Evolutionary conservation across 257 asterid species (phyloP).

Genomic region (Plantago ovata): DNA sequence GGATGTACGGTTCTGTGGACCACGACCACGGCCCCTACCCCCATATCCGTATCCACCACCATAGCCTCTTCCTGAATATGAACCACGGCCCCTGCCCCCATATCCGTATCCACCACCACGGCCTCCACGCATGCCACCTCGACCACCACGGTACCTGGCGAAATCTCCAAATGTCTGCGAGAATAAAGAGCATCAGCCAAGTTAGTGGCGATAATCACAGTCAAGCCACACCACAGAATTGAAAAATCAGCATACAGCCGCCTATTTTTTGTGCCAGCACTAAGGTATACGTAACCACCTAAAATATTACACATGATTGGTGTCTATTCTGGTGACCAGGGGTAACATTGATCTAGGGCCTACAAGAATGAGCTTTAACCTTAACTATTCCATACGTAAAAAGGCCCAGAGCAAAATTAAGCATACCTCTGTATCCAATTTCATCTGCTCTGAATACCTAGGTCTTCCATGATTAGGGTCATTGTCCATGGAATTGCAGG

Average conservation of each 20-base stretch:
- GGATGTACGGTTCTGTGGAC: slow-evolving; percentile 33
- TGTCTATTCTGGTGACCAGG: not conserved
- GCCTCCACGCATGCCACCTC: slow-evolving; percentile 69
- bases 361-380: not conserved
- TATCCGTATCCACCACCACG: slow-evolving; percentile 61
- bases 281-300: too few species aligned
- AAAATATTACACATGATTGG: not conserved
- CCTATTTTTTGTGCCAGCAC: too few species aligned
- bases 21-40: slow-evolving; percentile 68
- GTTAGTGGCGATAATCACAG: not conserved
- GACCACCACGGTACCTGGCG: slow-evolving; percentile 79
- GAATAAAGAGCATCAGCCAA: slow-evolving; percentile 21
- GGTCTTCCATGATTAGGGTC: slow-evolving; percentile 64
- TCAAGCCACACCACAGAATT: not conserved
- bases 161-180: slow-evolving; percentile 93
- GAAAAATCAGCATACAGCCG: not conserved
- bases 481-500: slow-evolving; percentile 50
- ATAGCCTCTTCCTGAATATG: slow-evolving; percentile 61
- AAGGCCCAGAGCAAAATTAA: not conserved
- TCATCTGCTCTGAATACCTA: slow-evolving; percentile 89
- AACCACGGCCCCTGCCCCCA: slow-evolving; percentile 76
- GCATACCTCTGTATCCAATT: slow-evolving; percentile 85
- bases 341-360: not conserved
- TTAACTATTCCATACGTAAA: not conserved
- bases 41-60: slow-evolving; percentile 41